Conservation (phyloP, 1,284 basidiomycete species). For the Ustilago xerochloae region DNA sequence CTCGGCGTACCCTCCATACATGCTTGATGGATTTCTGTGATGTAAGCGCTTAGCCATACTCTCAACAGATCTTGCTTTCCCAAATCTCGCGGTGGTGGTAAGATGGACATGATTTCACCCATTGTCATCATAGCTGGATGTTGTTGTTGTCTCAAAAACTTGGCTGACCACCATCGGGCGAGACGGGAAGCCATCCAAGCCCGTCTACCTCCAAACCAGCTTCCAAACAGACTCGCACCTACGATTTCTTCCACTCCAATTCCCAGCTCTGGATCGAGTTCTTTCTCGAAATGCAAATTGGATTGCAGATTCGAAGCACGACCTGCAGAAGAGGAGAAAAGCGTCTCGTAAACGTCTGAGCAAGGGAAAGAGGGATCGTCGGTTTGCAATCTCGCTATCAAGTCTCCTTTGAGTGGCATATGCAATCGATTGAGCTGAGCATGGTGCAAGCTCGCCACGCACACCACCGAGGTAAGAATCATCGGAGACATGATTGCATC, state of each 20-base stretch:
- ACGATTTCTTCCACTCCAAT: constrained; percentile 44
- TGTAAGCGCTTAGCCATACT: constrained; percentile 38
- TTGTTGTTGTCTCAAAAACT: constrained; percentile 37
- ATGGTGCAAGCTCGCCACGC: constrained; percentile 33
- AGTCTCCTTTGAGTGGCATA: constrained; percentile 20
- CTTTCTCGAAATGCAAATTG: constrained; percentile 37
- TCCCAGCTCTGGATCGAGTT: constrained; percentile 39
- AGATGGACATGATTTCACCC: constrained; percentile 43
- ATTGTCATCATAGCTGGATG: constrained; percentile 43
- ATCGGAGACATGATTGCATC: constrained; percentile 49
- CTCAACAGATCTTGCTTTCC: constrained; percentile 42
- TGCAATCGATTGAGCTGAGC: constrained; percentile 36
- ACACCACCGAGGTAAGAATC: constrained; percentile 31
- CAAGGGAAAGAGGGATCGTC: constrained; percentile 34
- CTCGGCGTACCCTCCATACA: constrained; percentile 35
- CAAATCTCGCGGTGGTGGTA: constrained; percentile 32
- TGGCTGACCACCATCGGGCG: constrained; percentile 38
- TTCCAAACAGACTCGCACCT: constrained; percentile 26
- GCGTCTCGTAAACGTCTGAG: constrained; percentile 38
- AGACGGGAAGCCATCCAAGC: constrained; percentile 44
- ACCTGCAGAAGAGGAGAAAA: constrained; percentile 25
- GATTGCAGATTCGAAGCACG: constrained; percentile 13
- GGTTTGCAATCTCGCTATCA: constrained; percentile 33
- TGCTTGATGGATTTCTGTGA: constrained; percentile 38
- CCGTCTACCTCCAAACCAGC: constrained; percentile 31